Evolutionary conservation across 257 asterid genomes (phyloP), one percentile per base, ranked within the genome.

Genomic region (Penstemon eatonii): DNA sequence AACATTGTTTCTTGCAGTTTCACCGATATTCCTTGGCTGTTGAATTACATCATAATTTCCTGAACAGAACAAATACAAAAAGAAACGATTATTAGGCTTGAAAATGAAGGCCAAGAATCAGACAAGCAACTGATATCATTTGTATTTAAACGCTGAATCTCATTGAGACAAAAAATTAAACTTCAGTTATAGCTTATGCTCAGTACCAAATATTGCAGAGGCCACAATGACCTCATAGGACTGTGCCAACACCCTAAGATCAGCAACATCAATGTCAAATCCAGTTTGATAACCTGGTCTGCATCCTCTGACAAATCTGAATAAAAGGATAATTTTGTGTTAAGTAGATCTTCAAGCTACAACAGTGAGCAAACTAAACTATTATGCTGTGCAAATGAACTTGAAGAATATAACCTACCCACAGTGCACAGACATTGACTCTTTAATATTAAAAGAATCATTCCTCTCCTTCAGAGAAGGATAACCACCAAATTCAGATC

Each of bases 401-500:
- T 50, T n/a, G 15, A 74, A 12, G 4, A 60, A 63, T 73, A 67
- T 63, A 59, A 76, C 97, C 76, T 74, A 91, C 99, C 99, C 99
- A 74, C 97, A 94, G 80, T 91, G 96, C 76, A 94, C 91, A 13
- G 92, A 83, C 97, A 94, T 94, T 36, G 96, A 84, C 80, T 87
- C 82, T 69, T 76, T 67, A 70, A 94, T 81, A 69, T 79, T 71
- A 71, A 84, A 91, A 73, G 90, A 94, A 54, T 80, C 86, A 63
- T 87, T 82, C 74, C 97, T 89, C 71, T 84, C 87, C 77, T 77
- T 78, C 74, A 85, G 78, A 58, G 96, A 85, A 83, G 96, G 97
- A 80, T 88, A 94, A 56, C 99, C 99, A 74, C 99, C 97, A 84
- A 94, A 94, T 19, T 83, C 92, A 53, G 97, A 94, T 76, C 96